Conservation (phyloP, 2,329 filamentous ascomycete genomes). For the Phialemoniopsis sp. region DNA sequence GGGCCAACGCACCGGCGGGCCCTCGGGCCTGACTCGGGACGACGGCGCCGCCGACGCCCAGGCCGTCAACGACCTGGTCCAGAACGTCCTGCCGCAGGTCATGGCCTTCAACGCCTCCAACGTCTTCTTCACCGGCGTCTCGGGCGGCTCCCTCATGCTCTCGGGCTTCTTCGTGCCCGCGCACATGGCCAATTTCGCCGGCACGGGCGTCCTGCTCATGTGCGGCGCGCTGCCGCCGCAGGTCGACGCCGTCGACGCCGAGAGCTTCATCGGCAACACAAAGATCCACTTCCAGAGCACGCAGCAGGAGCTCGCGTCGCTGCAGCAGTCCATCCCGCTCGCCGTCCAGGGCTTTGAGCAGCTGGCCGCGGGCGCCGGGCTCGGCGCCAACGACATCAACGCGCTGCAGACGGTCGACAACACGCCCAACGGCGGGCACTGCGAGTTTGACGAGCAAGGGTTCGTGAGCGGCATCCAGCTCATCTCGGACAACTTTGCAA, state of each 20-base stretch:
- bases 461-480: slow-evolving; percentile 55
- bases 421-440: slow-evolving; percentile 51
- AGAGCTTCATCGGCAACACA: slow-evolving; percentile 34
- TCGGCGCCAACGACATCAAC: slow-evolving; percentile 39
- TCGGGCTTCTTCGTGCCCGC: slow-evolving; percentile 54
- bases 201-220: slow-evolving; percentile 47
- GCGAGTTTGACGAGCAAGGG: slow-evolving; percentile 49
- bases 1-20: slow-evolving; percentile 55
- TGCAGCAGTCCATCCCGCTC: slow-evolving; percentile 46
- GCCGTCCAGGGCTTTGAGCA: slow-evolving; percentile 47
- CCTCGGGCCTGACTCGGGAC: slow-evolving; percentile 43
- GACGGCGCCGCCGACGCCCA: slow-evolving; percentile 53
- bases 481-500: slow-evolving; percentile 47
- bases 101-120: slow-evolving; percentile 47
- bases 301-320: slow-evolving; percentile 39
- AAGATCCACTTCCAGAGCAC: slow-evolving; percentile 55
- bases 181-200: slow-evolving; percentile 43
- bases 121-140: slow-evolving; percentile 55
- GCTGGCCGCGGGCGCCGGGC: slow-evolving; percentile 34
- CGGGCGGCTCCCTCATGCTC: slow-evolving; percentile 48
- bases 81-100: slow-evolving; percentile 42
- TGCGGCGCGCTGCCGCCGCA: slow-evolving; percentile 52
- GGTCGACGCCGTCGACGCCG: slow-evolving; percentile 39
- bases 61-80: slow-evolving; percentile 49
- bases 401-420: slow-evolving; percentile 53